Evolutionary conservation across 495 filamentous ascomycete species (phyloP), one percentile per base, ranked within the genome.

Genomic region (Penicillium taxi): DNA sequence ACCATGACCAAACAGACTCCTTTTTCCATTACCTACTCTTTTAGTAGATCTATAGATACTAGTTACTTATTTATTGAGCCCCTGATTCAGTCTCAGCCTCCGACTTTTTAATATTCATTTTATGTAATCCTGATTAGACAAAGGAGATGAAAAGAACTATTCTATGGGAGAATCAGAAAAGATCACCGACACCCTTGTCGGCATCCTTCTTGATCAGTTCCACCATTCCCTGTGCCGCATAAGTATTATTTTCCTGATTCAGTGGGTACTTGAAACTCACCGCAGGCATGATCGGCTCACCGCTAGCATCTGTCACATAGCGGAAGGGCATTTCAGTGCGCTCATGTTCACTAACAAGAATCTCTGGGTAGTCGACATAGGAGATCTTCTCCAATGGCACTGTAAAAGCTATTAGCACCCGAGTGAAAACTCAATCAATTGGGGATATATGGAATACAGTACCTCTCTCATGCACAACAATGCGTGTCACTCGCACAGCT

Each of bases 271-370:
- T 27, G n/a, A n/a, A 14, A 57, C 75, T 57, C 64, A 91, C 90
- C 64, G 81, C 68, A 20, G 91, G 91, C 89, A 98, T 95, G 22
- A 94, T 74, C 6, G 86, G 85, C 47, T 81, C 66, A 15, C 82
- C 87, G 39, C 86, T 67, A 5, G 70, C 59, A 30, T 69, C 80
- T 52, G 74, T 82, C 15, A 98, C 86, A 56, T 98, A 98, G 35
- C 90, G 84, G 61, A 96, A 98, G 0, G 91, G 91, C 91, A 98
- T 98, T 56, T 93, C 72, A 1, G 86, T 93, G 48, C 83, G 86
- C 57, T 98, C 91, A 55, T 94, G 78, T 54, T 90, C 81, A 61
- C 82, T 87, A 56, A 96, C 79, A 42, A 76, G 75, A 47, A 98
- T 68, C 51, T 96, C 90, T 0, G 91, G 91, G 53, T 84, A 76